These are phyloP conservation scores for Boletellus deceptivus DNA, from an alignment of 1,284 basidiomycete genomes.

Conservation along the genomic window DNA sequence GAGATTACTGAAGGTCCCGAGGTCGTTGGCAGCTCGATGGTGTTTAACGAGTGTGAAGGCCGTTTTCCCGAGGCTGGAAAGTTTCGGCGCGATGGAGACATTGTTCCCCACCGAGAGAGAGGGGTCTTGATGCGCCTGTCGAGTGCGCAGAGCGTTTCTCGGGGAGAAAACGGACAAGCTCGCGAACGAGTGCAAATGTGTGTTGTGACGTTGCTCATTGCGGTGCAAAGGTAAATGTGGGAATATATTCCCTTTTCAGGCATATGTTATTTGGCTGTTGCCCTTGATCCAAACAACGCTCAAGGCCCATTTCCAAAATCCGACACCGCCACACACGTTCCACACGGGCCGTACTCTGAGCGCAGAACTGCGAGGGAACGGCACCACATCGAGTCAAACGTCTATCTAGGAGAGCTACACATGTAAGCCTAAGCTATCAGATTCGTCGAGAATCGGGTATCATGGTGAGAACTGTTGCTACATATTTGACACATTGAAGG, in stretches of 20 bases:
- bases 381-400: neutral
- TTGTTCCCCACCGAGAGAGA: conserved; percentile 5
- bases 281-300: conserved; percentile 15
- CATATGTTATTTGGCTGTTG: conserved; percentile 13
- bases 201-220: too few relatives aligned
- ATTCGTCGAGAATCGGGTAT: conserved; percentile 10
- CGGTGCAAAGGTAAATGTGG: conserved; percentile 3
- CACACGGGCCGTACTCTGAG: too few relatives aligned
- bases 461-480: neutral
- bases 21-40: conserved; percentile 16
- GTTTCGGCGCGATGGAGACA: conserved; percentile 32
- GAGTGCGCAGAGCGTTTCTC: neutral
- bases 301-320: neutral
- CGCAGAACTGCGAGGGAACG: neutral
- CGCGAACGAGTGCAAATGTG: too few relatives aligned
- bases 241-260: conserved; percentile 20
- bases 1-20: conserved; percentile 18
- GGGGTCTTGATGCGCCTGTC: neutral
- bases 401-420: too few relatives aligned
- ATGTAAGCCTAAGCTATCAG: neutral
- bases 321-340: neutral
- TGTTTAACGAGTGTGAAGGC: conserved; percentile 1
- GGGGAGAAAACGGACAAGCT: neutral
- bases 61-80: conserved; percentile 21
- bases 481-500: neutral